Evolutionary conservation across 2,329 filamentous ascomycete species (phyloP), one percentile per base, ranked within the genome.

Genomic region (Chaetomium strumarium): DNA sequence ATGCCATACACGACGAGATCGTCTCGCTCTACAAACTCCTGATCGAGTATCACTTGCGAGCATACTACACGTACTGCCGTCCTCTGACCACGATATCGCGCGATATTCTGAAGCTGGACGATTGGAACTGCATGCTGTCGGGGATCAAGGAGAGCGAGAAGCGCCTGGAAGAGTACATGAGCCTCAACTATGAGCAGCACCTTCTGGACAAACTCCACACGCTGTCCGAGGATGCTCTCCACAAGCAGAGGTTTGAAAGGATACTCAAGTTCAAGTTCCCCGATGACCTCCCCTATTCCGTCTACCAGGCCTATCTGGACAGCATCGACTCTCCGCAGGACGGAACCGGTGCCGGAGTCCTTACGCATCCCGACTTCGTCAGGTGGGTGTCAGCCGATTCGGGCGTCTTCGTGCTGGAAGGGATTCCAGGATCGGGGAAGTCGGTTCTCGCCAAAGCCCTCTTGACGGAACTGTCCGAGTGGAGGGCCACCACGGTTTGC

Each of bases 221-320:
- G 9, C 53, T 59, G 5, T 55, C 55, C n/a, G 48, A 59, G 19
- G 55, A 59, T 5, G 55, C 55, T 2, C 41, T 52, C 12, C 44
- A 54, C 38, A 59, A 55, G 19, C 57, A 57, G 37, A 29, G 57
- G 1, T 30, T 48, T 3, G 57, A 59, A 30, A 49, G 51, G 19
- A 33, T 53, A 2, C 38, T 52, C 36, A 57, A 57, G 43, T 57
- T 59, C 57, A 59, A 59, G 37, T 59, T 59, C n/a, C 57, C 57
- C 8, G 55, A 57, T 14, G 57, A 57, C 37, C 51, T 59, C 20
- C 57, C 57, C 1, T 59, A 59, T 30, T 34, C 49, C 1, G 55
- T 57, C 19, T 59, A 59, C 30, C 57, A 59, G 36, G 55, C 55
- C 1, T 59, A 57, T 40, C 43, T 59, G 20, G 57, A 59, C 51